phyloP scores from a whole-genome alignment of 176 grass and related monocot genomes.

The Carex myosuroides region DNA sequence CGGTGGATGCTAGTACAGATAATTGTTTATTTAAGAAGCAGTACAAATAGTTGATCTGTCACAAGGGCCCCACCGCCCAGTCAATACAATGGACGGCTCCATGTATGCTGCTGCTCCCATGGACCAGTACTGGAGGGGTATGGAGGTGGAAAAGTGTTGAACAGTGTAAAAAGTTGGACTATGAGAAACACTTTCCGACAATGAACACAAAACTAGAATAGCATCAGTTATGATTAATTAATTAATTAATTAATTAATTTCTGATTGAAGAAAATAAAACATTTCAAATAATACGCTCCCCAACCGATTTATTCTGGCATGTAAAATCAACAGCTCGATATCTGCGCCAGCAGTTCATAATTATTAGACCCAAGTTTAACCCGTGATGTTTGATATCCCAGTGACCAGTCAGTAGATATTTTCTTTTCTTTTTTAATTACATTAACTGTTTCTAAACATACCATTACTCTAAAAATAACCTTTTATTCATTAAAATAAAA shows the following conservation, averaged over 20 bases:
- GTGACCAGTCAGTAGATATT: not conserved
- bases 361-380: not conserved
- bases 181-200: too few species aligned
- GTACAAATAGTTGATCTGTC: too few species aligned
- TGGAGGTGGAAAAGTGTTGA: too few species aligned
- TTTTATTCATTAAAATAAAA: constrained; percentile 15
- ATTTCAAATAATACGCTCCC: not conserved
- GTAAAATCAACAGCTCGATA: not conserved
- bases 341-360: constrained; percentile 8
- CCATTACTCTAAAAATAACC: not conserved
- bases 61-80: too few species aligned
- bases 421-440: not conserved
- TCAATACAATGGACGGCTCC: too few species aligned
- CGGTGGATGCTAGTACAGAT: too few species aligned
- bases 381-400: not conserved
- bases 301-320: not conserved
- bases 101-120: too few species aligned
- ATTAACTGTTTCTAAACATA: not conserved
- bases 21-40: too few species aligned
- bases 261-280: not conserved
- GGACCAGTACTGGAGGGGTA: too few species aligned
- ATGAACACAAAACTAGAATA: not conserved
- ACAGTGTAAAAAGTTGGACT: too few species aligned
- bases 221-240: not conserved
- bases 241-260: not conserved